These are phyloP conservation scores for Phytophthora parvispora DNA, from an alignment of 352 stramenopile species.

Conservation along the genomic window DNA sequence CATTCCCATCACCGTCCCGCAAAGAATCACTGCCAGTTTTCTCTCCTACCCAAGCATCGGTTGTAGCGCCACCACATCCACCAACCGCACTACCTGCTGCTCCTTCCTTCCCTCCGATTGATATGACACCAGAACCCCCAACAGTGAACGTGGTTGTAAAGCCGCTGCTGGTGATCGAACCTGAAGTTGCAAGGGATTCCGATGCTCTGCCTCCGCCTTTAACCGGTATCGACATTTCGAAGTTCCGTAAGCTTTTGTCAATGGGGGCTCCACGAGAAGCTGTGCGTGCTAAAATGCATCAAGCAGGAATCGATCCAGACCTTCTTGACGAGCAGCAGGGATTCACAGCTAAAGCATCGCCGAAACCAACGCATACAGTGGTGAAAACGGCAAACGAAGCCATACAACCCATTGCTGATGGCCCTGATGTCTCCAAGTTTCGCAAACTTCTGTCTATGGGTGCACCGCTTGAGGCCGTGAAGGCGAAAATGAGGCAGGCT, in stretches of 20 bases:
- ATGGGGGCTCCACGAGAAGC: constrained; percentile 89
- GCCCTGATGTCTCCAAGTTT: constrained; percentile 75
- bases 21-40: constrained; percentile 6
- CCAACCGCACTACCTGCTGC: constrained; percentile 1
- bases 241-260: constrained; percentile 95
- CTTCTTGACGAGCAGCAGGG: constrained; percentile 66
- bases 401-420: not conserved
- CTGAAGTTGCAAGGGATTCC: not conserved
- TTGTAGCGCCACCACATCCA: not conserved
- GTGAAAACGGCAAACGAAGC: not conserved
- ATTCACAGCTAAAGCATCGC: constrained; percentile 36
- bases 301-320: constrained; percentile 75
- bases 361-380: constrained; percentile 1
- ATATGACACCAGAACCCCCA: constrained; percentile 10
- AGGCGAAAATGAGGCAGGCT: constrained; percentile 76
- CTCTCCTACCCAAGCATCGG: not conserved
- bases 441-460: constrained; percentile 93
- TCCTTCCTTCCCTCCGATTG: constrained; percentile 35
- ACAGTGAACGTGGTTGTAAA: constrained; percentile 15
- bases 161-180: constrained; percentile 19
- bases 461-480: constrained; percentile 73
- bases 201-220: constrained; percentile 7
- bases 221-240: constrained; percentile 54
- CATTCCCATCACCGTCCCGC: constrained; percentile 33
- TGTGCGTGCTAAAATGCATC: constrained; percentile 80